A percentile compares a stretch with the other conserved stretches of the same genome.
Conservation (phyloP, 371 early-diverging fungal species). For the Vairimorpha necatrix region DNA sequence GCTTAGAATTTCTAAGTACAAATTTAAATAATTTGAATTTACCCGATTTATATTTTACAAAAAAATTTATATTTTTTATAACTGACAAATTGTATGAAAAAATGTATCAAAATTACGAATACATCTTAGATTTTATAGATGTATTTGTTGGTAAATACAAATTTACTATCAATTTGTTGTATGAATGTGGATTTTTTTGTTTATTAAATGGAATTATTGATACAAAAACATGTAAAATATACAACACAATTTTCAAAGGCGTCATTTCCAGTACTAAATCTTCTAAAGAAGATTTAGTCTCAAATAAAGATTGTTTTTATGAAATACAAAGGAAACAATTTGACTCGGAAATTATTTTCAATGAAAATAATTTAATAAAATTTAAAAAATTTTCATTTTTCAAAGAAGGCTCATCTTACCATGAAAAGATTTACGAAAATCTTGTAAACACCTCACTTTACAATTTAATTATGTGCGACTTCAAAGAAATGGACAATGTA, state of each 20-base stretch:
- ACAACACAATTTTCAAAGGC: constrained; percentile 31
- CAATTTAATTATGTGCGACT: constrained; percentile 16
- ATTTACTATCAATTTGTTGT: constrained; percentile 9
- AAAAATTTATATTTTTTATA: constrained; percentile 23
- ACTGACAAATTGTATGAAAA: constrained; percentile 23
- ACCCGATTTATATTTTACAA: constrained; percentile 24
- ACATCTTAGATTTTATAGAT: constrained; percentile 4
- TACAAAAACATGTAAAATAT: constrained; percentile 28
- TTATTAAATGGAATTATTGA: constrained; percentile 29
- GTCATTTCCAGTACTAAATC: neutral
- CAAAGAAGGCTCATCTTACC: neutral
- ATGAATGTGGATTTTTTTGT: constrained; percentile 42
- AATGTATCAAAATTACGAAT: constrained; percentile 3
- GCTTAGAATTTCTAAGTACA: neutral
- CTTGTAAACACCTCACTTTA: constrained; percentile 21
- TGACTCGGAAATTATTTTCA: constrained; percentile 45
- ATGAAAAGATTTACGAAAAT: constrained; percentile 36
- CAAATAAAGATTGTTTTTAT: constrained; percentile 25
- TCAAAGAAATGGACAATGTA: constrained; percentile 12
- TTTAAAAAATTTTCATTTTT: constrained; percentile 9
- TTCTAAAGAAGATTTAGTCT: neutral
- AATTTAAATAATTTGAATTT: neutral
- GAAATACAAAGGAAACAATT: constrained; percentile 47
- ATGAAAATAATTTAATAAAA: constrained; percentile 16
- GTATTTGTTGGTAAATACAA: neutral